phyloP scores from a whole-genome alignment of 1,284 basidiomycete species.

The Amylostereum areolatum region DNA sequence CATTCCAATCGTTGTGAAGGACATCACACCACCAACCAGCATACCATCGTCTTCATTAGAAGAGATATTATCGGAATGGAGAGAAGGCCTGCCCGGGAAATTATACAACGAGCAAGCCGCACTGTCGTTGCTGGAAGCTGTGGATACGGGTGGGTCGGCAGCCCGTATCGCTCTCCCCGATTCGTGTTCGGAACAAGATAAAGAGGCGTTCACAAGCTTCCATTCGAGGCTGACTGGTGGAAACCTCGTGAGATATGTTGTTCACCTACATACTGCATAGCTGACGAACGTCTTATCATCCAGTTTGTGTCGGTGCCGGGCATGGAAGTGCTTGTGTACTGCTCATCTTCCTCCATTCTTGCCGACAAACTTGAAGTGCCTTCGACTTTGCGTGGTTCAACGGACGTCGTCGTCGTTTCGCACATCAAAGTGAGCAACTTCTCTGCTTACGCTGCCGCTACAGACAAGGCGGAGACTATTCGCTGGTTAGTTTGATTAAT shows the following conservation, averaged over 20 bases:
- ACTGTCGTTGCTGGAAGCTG: conserved; percentile 37
- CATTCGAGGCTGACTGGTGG: conserved; percentile 36
- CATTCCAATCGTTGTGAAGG: conserved; percentile 38
- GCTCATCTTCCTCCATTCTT: conserved; percentile 36
- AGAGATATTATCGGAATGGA: conserved; percentile 22
- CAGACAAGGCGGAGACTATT: conserved; percentile 10
- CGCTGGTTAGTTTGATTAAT: conserved; percentile 6
- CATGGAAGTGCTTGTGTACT: conserved; percentile 43
- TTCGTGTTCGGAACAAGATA: conserved; percentile 32
- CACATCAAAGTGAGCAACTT: conserved; percentile 26
- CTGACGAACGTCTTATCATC: neutral
- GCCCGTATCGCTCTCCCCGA: conserved; percentile 35
- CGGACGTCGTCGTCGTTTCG: conserved; percentile 27
- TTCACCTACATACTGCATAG: neutral
- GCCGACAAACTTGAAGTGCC: conserved; percentile 36
- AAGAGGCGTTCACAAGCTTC: conserved; percentile 38
- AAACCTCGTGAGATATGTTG: conserved; percentile 39
- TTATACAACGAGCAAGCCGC: conserved; percentile 44
- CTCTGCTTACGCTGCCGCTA: conserved; percentile 23
- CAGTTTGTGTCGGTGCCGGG: conserved; percentile 51
- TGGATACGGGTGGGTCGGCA: conserved; percentile 45
- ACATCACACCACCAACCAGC: conserved; percentile 22
- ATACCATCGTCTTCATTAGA: conserved; percentile 20
- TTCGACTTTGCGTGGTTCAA: conserved; percentile 23
- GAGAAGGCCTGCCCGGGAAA: conserved; percentile 41